phyloP scores from a whole-genome alignment of 257 asterid species.

The Scutellaria barbata region DNA sequence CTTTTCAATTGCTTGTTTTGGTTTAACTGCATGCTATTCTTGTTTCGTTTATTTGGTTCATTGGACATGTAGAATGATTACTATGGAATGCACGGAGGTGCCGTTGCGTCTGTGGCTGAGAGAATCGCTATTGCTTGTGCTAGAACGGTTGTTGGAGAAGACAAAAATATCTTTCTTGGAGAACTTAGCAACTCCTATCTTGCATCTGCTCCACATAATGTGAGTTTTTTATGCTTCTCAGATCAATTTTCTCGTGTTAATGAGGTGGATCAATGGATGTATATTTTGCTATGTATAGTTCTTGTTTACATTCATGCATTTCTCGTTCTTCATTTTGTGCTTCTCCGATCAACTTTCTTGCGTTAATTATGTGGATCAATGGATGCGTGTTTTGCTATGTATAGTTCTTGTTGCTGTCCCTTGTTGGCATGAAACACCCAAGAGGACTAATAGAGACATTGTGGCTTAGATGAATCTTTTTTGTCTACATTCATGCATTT shows the following conservation, averaged over 20 bases:
- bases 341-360: no score
- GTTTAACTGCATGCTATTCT: background rate
- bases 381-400: no score
- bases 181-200: constrained; percentile 24
- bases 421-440: no score
- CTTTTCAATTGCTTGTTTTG: background rate
- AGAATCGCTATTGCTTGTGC: constrained; percentile 31
- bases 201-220: constrained; percentile 22
- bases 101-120: constrained; percentile 27
- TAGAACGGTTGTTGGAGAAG: constrained; percentile 10
- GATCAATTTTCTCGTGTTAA: background rate
- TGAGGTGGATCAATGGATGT: no score
- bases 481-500: no score
- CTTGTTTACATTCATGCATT: background rate
- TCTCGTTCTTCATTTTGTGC: no score
- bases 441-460: no score
- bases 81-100: constrained; percentile 21
- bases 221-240: background rate
- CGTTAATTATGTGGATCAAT: no score
- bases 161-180: constrained; percentile 20
- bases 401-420: no score
- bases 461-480: no score
- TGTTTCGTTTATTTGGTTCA: constrained; percentile 28
- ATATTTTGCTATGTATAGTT: no score
- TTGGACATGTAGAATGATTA: constrained; percentile 11